These are phyloP conservation scores for Diaporthe batatas DNA, from an alignment of 2,329 filamentous ascomycete species.

Conservation along the genomic window DNA sequence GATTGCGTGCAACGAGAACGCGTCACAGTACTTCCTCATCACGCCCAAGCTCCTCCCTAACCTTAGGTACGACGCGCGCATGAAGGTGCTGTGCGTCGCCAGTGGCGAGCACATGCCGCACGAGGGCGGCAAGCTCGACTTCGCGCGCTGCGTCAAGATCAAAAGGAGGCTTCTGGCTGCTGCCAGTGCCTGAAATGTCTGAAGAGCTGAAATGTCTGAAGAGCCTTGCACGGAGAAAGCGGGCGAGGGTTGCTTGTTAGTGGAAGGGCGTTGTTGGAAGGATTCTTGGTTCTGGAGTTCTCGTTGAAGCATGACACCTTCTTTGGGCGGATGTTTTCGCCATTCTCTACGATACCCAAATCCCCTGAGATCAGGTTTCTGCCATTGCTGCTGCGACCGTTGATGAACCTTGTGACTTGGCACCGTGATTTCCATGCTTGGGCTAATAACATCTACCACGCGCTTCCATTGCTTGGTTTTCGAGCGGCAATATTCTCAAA, in stretches of 20 bases:
- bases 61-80: conserved; percentile 87
- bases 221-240: too few relatives aligned
- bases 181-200: conserved; percentile 41
- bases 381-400: not conserved
- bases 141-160: conserved; percentile 59
- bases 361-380: not conserved
- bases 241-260: not conserved
- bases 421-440: not conserved
- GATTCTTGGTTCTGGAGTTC: not conserved
- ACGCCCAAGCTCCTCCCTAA: conserved; percentile 93
- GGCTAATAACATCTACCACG: not conserved
- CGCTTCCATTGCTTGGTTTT: too few relatives aligned
- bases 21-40: conserved; percentile 94
- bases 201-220: conserved; percentile 21
- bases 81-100: conserved; percentile 94
- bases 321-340: conserved; percentile 8
- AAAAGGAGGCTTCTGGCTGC: conserved; percentile 57
- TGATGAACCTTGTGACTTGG: not conserved
- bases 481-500: not conserved
- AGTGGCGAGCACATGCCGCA: conserved; percentile 81
- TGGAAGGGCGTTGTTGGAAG: not conserved
- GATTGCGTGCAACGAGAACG: conserved; percentile 88
- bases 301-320: not conserved
- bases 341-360: conserved; percentile 26
- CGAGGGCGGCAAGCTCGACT: conserved; percentile 65